Evolutionary conservation across 495 filamentous ascomycete genomes (phyloP).

Genomic region (Beverwykella pulmonaria): DNA sequence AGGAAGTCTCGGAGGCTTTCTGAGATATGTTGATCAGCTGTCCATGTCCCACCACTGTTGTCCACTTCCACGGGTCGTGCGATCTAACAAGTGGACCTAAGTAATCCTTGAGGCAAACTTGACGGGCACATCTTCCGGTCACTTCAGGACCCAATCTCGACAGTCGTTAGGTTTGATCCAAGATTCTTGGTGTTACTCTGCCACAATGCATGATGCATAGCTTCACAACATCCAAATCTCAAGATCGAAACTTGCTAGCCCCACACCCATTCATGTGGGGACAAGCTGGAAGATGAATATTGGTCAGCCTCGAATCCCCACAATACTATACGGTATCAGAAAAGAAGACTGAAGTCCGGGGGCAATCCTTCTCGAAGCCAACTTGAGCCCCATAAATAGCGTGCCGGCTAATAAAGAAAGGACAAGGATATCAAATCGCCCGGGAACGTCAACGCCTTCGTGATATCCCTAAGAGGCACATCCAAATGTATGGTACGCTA

Average conservation of each 20-base stretch:
- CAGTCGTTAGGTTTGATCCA: neutral
- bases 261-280: neutral
- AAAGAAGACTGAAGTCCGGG: neutral
- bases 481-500: conserved; percentile 4
- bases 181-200: neutral
- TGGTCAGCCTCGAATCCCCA: neutral
- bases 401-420: conserved; percentile 2
- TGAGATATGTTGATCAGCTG: neutral
- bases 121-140: conserved; percentile 5
- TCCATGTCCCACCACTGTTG: neutral
- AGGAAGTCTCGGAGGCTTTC: neutral
- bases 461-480: neutral
- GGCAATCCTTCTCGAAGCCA: neutral
- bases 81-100: neutral
- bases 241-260: neutral
- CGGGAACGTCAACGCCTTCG: neutral
- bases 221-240: neutral
- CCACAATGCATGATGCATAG: neutral
- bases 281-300: neutral
- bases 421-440: neutral
- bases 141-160: neutral
- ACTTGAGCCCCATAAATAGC: conserved; percentile 3
- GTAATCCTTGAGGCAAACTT: neutral
- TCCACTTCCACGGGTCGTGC: neutral
- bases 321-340: neutral